Base-by-base conservation (phyloP, 352 stramenopile genomes). In the Globisporangium mamillatum region DNA sequence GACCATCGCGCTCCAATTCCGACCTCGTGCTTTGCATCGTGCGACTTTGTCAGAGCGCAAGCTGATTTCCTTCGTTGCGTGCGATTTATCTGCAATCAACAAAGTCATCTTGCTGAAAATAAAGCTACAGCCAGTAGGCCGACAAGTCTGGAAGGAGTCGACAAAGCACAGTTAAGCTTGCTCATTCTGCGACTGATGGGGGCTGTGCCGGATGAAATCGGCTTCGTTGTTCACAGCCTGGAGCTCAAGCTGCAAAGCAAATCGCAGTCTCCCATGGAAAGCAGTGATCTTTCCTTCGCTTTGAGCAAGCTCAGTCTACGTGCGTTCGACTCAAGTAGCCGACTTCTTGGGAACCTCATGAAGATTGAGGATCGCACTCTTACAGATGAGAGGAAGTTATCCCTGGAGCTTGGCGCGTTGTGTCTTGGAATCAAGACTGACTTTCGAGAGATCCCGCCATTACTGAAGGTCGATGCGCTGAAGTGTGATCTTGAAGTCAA, bases 1-100 rank as follows among this genome's bases (percentile, higher is more conserved):
- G 69, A 78, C 32, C 14, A 48, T 20, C 72, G 70, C 2, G 52
- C 69, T 3, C 72, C 72, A 16, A 25, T 78, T 9, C 72, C 72
- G 12, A 53, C 25, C 22, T 76, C 57, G 25, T 71, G 48, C 9
- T 52, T 38, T 12, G 32, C 53, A 25, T 36, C 36, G 16, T 73
- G 53, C 20, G 66, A 53, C 24, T 63, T 41, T 10, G 18, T 68
- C n/a, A 34, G 36, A 18, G 54, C 24, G 1, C 25, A 55, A 20
- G 55, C 41, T 1, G 58, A 71, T 34, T 32, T 60, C 10, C n/a
- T 53, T 56, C 24, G 16, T 3, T 69, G 53, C 4, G 4, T 27
- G 9, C 56, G 16, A 12, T 2, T 55, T 5, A 4, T 16, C 12
- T 62, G 56, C n/a, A 29, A 32, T 14, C 32, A 62, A 16, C 29